These are phyloP conservation scores for Chrysoporthe deuterocubensis DNA, from an alignment of 2,329 filamentous ascomycete genomes.

Conservation along the genomic window DNA sequence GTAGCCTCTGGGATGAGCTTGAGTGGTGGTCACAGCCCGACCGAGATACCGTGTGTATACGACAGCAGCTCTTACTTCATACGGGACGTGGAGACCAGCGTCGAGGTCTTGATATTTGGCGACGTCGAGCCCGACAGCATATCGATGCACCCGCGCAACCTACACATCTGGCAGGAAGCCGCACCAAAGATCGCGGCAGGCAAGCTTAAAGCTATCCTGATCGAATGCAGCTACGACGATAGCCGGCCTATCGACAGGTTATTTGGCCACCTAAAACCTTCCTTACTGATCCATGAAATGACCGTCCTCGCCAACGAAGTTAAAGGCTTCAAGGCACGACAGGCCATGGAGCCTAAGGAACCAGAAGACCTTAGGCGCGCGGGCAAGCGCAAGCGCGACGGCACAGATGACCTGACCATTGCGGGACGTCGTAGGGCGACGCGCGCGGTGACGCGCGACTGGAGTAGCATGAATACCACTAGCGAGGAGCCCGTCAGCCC, in stretches of 20 bases:
- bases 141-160: slow-evolving; percentile 79
- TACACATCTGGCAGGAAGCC: slow-evolving; percentile 84
- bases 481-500: slow-evolving; percentile 57
- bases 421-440: slow-evolving; percentile 30
- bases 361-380: slow-evolving; percentile 18
- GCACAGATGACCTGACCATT: slow-evolving; percentile 38
- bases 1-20: slow-evolving; percentile 12
- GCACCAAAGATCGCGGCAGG: slow-evolving; percentile 81
- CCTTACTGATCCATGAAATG: slow-evolving; percentile 81
- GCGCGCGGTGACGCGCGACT: slow-evolving; percentile 33
- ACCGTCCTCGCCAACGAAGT: slow-evolving; percentile 73
- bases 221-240: slow-evolving; percentile 94
- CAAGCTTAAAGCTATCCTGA: slow-evolving; percentile 79
- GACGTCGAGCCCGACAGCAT: slow-evolving; percentile 93
- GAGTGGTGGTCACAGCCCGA: slow-evolving; percentile 34
- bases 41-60: slow-evolving; percentile 67
- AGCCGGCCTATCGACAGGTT: slow-evolving; percentile 75
- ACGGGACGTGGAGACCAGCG: slow-evolving; percentile 69
- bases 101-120: slow-evolving; percentile 90
- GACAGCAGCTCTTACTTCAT: slow-evolving; percentile 96
- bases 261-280: slow-evolving; percentile 87
- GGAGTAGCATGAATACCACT: slow-evolving; percentile 10
- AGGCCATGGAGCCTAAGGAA: slow-evolving; percentile 29
- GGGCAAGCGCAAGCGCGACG: slow-evolving; percentile 66
- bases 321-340: slow-evolving; percentile 50